A percentile compares a stretch with the other conserved stretches of the same genome.
These are phyloP conservation scores for Stylonectria norvegica DNA, from an alignment of 2,329 filamentous ascomycete genomes.

Conservation along the genomic window DNA sequence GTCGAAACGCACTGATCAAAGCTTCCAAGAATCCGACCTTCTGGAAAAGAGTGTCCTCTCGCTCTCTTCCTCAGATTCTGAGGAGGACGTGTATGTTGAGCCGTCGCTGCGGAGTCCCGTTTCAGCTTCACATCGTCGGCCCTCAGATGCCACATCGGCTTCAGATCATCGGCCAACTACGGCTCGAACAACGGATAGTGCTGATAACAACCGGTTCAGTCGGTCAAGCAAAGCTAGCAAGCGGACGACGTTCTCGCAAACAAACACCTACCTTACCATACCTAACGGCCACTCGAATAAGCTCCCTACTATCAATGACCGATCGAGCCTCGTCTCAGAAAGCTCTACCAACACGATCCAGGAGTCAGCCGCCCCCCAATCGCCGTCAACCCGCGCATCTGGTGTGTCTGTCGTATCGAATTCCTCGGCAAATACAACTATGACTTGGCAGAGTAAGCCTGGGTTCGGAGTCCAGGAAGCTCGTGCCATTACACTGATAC, in stretches of 20 bases:
- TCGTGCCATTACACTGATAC: constrained; percentile 37
- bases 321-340: constrained; percentile 25
- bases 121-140: constrained; percentile 25
- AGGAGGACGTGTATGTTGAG: constrained; percentile 39
- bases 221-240: constrained; percentile 40
- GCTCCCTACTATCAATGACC: constrained; percentile 12
- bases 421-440: constrained; percentile 35
- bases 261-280: constrained; percentile 43
- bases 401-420: constrained; percentile 37
- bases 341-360: constrained; percentile 24
- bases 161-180: constrained; percentile 20
- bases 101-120: constrained; percentile 21
- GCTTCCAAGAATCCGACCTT: constrained; percentile 49
- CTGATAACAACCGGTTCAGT: constrained; percentile 24
- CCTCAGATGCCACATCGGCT: constrained; percentile 23
- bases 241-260: constrained; percentile 38
- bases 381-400: constrained; percentile 11
- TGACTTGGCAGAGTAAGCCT: constrained; percentile 31
- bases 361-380: constrained; percentile 19
- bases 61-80: constrained; percentile 57
- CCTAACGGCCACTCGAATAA: constrained; percentile 25
- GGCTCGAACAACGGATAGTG: constrained; percentile 22
- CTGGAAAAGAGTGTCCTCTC: constrained; percentile 54
- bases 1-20: constrained; percentile 45
- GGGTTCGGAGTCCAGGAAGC: constrained; percentile 38